Base-by-base conservation (phyloP, 257 asterid species). In the Fraxinus excelsior region DNA sequence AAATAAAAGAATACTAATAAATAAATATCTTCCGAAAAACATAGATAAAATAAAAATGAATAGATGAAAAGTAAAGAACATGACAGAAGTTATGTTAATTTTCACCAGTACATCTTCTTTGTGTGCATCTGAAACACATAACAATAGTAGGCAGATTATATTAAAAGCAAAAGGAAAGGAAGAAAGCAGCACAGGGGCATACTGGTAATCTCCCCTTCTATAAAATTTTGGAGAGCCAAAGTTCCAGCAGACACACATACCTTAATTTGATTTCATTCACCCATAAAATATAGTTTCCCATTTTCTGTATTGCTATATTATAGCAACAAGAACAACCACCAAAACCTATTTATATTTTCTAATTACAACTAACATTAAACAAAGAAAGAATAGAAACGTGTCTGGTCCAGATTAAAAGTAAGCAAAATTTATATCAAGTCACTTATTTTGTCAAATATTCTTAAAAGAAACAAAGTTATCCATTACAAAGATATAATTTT, bases 171-270 rank as follows among this genome's bases (percentile, higher is more conserved):
- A 19, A 38, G 49, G 29, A 25, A 66, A 56, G 71, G 72, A 75
- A 44, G 79, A 65, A 70, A 32, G 11, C 67, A 19, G 74, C 46
- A 72, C 62, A 56, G 78, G 87, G 90, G 85, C 76, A 82, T 56
- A 56, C 73, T 42, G 76, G 88, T 78, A 81, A 84, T 68, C 74
- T 73, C 62, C 64, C 21, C 70, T 31, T 58, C 29, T 5, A n/a
- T 31, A n/a, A 74, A 78, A 80, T 74, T 65, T 77, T 65, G 75
- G 71, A 76, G 78, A 79, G 58, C 80, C 72, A 51, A 70, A 60
- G 74, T 74, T 83, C 72, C 81, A 71, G 62, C 71, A 60, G 21
- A 67, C 46, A 37, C 69, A 53, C 76, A 70, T 71, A 62, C 62
- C 60, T 25, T 72, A n/a, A 78, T 78, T 66, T 28, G 37, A 14